Conservation (phyloP, 2,329 filamentous ascomycete genomes). For the Colletotrichum tabaci region DNA sequence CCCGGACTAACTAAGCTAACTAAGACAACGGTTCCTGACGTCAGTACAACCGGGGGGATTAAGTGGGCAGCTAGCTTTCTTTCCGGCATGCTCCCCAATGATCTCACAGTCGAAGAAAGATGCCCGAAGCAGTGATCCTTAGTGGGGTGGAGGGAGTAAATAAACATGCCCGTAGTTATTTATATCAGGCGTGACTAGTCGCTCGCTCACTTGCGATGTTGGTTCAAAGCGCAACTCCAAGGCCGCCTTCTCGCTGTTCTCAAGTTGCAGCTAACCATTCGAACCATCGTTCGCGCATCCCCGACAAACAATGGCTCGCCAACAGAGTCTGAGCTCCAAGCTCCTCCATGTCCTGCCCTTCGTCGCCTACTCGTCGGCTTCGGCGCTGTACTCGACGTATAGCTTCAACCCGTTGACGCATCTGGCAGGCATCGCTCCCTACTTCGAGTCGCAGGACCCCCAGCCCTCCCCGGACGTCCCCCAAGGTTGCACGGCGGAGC, state of each 20-base stretch:
- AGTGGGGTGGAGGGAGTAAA: not conserved
- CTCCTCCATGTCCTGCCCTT: slow-evolving; percentile 26
- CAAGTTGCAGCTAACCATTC: not conserved
- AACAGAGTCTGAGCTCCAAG: slow-evolving; percentile 17
- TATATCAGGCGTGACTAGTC: not conserved
- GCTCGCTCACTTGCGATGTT: not conserved
- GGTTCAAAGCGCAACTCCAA: not conserved
- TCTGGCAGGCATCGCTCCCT: slow-evolving; percentile 69
- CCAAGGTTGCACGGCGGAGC: slow-evolving; percentile 64
- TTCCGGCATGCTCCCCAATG: slow-evolving; percentile 18
- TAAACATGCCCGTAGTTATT: not conserved
- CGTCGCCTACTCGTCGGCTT: slow-evolving; percentile 38
- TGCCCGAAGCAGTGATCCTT: not conserved
- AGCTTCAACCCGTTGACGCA: slow-evolving; percentile 69
- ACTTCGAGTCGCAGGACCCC: slow-evolving; percentile 69
- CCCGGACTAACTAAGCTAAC: not conserved
- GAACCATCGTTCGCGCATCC: not conserved
- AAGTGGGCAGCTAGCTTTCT: slow-evolving; percentile 10
- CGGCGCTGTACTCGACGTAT: slow-evolving; percentile 61
- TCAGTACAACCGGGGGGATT: slow-evolving; percentile 20
- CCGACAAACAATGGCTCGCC: slow-evolving; percentile 20
- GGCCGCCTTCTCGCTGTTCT: not conserved
- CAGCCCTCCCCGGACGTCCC: slow-evolving; percentile 60
- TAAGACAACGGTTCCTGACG: slow-evolving; percentile 29
- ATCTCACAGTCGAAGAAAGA: slow-evolving; percentile 10